Evolutionary conservation across 768 basidiomycete species (phyloP).

Genomic region (Lactifluus piperatus): DNA sequence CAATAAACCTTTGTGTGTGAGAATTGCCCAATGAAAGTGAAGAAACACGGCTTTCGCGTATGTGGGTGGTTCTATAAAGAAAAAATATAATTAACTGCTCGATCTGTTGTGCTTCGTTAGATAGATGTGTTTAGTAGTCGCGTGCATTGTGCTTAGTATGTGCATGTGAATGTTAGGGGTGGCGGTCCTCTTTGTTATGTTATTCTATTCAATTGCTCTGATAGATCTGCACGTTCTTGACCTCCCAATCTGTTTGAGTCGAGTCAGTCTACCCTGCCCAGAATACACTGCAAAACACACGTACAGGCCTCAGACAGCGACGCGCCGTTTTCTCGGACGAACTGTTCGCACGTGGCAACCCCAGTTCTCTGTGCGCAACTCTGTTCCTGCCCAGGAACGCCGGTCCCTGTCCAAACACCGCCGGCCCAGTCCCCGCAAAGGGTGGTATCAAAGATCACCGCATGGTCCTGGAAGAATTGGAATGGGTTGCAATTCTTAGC

Average conservation of each 20-base stretch:
- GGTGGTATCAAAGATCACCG: conserved; percentile 78
- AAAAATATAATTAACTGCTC: background rate
- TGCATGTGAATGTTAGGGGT: background rate
- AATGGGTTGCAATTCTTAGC: conserved; percentile 66
- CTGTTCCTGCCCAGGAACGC: conserved; percentile 76
- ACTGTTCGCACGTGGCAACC: conserved; percentile 70
- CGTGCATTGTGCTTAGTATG: background rate
- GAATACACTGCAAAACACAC: conserved; percentile 32
- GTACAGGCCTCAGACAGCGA: conserved; percentile 71
- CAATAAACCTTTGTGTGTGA: background rate
- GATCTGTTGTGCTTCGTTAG: background rate
- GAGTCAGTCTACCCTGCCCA: background rate
- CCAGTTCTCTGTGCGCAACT: conserved; percentile 83
- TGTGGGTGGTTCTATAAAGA: background rate
- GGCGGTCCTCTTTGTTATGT: background rate
- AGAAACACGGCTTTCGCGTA: background rate
- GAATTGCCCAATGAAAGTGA: background rate
- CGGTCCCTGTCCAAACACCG: conserved; percentile 60
- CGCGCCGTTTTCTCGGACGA: conserved; percentile 61
- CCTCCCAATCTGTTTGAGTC: conserved; percentile 62
- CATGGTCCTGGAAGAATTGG: conserved; percentile 70
- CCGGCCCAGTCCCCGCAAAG: conserved; percentile 91
- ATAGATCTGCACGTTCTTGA: conserved; percentile 66
- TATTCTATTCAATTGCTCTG: conserved; percentile 28
- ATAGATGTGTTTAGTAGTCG: background rate